Percentiles rank a stretch among this genome's conserved stretches.
Evolutionary conservation across 257 asterid genomes (phyloP).

Genomic region (Knoxia roxburghii): DNA sequence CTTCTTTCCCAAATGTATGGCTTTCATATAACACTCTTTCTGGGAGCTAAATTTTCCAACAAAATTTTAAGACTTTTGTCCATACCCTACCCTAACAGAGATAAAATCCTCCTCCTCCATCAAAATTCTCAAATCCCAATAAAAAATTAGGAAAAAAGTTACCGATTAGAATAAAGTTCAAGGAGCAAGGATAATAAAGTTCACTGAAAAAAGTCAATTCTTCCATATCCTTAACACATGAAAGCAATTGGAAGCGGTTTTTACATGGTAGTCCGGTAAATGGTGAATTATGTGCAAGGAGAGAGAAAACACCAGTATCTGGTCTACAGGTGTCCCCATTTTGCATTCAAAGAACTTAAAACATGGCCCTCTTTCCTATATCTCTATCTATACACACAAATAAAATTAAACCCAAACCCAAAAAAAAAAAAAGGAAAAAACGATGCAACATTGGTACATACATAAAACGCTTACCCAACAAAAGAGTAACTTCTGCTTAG

Average conservation of each 20-base stretch:
- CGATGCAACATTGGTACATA: neutral
- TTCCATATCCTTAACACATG: neutral
- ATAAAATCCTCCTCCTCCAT: neutral
- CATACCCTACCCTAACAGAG: neutral
- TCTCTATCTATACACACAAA: neutral
- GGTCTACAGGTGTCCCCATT: neutral
- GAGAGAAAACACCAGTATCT: neutral
- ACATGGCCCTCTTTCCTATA: neutral
- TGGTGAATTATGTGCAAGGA: neutral
- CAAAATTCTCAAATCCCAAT: neutral
- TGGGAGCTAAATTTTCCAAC: neutral
- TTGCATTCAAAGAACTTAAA: neutral
- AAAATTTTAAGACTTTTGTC: neutral
- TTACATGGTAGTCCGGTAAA: neutral
- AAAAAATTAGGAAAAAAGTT: neutral
- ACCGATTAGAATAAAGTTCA: too few relatives aligned
- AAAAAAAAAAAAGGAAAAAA: too few relatives aligned
- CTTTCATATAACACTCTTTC: neutral
- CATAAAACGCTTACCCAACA: conserved; percentile 57
- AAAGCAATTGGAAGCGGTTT: neutral
- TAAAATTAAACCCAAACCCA: neutral
- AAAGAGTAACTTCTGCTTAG: conserved; percentile 55
- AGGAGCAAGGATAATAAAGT: neutral
- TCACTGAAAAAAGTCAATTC: neutral
- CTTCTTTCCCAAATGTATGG: neutral